Percentiles rank a stretch among this genome's conserved stretches.
phyloP scores from a whole-genome alignment of 176 grass and related monocot genomes.

The Carex cristatella region DNA sequence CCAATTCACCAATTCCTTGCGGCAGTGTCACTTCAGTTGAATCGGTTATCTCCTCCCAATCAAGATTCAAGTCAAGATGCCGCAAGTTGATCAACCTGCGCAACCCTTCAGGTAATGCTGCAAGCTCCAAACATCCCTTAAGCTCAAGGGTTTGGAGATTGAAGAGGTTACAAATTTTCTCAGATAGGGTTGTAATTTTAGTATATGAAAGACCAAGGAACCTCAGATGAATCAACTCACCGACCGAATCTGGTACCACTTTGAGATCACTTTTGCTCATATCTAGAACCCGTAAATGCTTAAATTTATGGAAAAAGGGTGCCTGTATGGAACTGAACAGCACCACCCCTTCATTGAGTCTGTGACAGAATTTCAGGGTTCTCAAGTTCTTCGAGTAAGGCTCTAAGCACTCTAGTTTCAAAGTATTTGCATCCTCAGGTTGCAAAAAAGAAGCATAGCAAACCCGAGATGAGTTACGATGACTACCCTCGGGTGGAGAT shows the following conservation, averaged over 20 bases:
- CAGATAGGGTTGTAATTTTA: slow-evolving; percentile 28
- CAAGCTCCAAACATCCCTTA: slow-evolving; percentile 29
- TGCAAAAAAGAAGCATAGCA: slow-evolving; percentile 19
- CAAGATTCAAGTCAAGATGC: slow-evolving; percentile 44
- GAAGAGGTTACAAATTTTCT: slow-evolving; percentile 31
- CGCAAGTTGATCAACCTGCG: slow-evolving; percentile 37
- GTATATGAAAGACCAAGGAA: slow-evolving; percentile 34
- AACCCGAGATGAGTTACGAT: neutral
- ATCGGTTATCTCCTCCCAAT: slow-evolving; percentile 39
- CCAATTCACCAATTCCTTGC: slow-evolving; percentile 11
- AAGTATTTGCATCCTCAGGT: no score
- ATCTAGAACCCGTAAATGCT: slow-evolving; percentile 31
- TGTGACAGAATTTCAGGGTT: neutral
- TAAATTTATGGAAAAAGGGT: slow-evolving; percentile 30
- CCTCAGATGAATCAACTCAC: slow-evolving; percentile 39
- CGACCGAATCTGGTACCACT: slow-evolving; percentile 32
- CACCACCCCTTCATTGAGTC: neutral
- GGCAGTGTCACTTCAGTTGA: neutral
- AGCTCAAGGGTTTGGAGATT: slow-evolving; percentile 51
- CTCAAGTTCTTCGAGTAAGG: neutral
- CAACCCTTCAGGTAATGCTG: slow-evolving; percentile 34
- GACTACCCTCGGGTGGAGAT: neutral
- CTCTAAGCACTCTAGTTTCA: no score
- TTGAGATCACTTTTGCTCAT: slow-evolving; percentile 32
- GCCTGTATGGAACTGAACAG: neutral